Conservation (phyloP, 768 basidiomycete genomes). For the Tricholoma terreum region DNA sequence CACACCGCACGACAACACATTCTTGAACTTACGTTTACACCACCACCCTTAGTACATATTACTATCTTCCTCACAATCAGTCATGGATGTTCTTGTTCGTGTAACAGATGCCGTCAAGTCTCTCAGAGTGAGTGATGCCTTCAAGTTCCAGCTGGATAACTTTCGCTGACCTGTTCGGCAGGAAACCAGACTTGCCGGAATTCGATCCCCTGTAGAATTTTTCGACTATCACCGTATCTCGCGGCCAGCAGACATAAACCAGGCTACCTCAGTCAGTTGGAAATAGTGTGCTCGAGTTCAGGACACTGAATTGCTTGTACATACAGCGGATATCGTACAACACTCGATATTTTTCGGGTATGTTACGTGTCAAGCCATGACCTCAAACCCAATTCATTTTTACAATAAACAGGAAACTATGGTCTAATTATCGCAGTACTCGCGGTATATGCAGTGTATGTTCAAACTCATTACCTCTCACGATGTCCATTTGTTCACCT, state of each 20-base stretch:
- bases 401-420: slow-evolving; percentile 71
- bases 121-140: slow-evolving; percentile 55
- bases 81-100: slow-evolving; percentile 67
- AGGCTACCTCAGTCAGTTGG: slow-evolving; percentile 64
- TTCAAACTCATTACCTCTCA: background rate
- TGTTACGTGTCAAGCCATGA: slow-evolving; percentile 7
- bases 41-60: slow-evolving; percentile 7
- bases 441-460: slow-evolving; percentile 83
- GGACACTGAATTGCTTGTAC: background rate
- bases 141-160: background rate
- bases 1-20: slow-evolving; percentile 3
- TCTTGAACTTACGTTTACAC: slow-evolving; percentile 12
- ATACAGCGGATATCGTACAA: slow-evolving; percentile 89
- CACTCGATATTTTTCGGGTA: slow-evolving; percentile 84
- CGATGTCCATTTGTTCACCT: background rate
- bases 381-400: slow-evolving; percentile 6
- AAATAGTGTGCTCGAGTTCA: background rate
- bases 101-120: slow-evolving; percentile 67
- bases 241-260: slow-evolving; percentile 77
- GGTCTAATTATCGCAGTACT: slow-evolving; percentile 70
- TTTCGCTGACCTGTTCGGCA: slow-evolving; percentile 24
- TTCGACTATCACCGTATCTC: slow-evolving; percentile 83
- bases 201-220: slow-evolving; percentile 74
- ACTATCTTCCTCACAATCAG: slow-evolving; percentile 6
- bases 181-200: slow-evolving; percentile 77